These are phyloP conservation scores for Termitomyces sp. DNA, from an alignment of 768 basidiomycete species.

Conservation along the genomic window DNA sequence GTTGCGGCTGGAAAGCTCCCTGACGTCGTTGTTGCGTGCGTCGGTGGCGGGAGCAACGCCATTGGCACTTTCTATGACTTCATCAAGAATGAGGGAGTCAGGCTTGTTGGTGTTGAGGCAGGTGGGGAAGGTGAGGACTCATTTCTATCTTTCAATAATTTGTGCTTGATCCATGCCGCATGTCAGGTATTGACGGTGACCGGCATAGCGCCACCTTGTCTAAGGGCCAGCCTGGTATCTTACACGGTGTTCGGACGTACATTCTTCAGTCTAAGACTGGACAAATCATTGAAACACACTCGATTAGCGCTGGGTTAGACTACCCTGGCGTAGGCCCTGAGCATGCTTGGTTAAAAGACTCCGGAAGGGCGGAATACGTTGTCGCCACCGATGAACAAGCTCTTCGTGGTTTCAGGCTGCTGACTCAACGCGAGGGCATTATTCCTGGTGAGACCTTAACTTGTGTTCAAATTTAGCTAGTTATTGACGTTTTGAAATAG, in stretches of 20 bases:
- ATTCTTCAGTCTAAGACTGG: slow-evolving; percentile 85
- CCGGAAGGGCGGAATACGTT: slow-evolving; percentile 89
- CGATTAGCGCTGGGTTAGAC: slow-evolving; percentile 93
- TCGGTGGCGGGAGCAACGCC: slow-evolving; percentile 96
- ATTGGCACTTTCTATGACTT: slow-evolving; percentile 99
- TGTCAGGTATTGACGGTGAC: slow-evolving; percentile 73
- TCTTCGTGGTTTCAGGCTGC: slow-evolving; percentile 85
- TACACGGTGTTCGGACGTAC: slow-evolving; percentile 96
- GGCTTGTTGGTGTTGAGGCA: slow-evolving; percentile 92
- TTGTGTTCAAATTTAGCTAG: background rate
- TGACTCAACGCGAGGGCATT: slow-evolving; percentile 93
- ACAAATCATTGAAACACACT: slow-evolving; percentile 97
- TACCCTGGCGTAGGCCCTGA: slow-evolving; percentile 98
- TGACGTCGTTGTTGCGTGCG: slow-evolving; percentile 93
- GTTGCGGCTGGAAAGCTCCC: slow-evolving; percentile 80
- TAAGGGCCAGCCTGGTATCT: slow-evolving; percentile 87
- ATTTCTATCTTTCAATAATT: slow-evolving; percentile 1
- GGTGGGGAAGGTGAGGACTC: slow-evolving; percentile 80
- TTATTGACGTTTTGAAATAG: slow-evolving; percentile 34
- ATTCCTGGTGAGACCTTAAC: slow-evolving; percentile 69
- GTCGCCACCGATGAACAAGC: slow-evolving; percentile 94
- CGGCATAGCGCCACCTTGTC: slow-evolving; percentile 92
- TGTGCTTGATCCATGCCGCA: background rate
- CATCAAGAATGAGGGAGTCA: slow-evolving; percentile 81
- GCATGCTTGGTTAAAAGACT: slow-evolving; percentile 96